Conservation (phyloP, 2,329 filamentous ascomycete genomes). For the Alternaria rosae region DNA sequence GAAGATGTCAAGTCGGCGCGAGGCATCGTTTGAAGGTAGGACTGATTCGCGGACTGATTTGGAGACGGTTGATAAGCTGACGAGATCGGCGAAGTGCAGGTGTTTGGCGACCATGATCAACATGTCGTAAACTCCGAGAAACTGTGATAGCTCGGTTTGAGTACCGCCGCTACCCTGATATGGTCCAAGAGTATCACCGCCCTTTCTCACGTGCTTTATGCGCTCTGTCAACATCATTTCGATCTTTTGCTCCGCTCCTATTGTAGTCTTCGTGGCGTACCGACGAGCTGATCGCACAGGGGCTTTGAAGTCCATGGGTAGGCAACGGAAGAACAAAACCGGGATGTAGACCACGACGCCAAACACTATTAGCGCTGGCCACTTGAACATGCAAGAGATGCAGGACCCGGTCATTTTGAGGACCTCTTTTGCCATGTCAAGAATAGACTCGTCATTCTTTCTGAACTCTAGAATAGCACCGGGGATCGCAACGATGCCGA, state of each 20-base stretch:
- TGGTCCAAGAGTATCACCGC: not conserved
- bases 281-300: conserved; percentile 25
- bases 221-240: conserved; percentile 19
- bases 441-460: not conserved
- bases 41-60: conserved; percentile 34
- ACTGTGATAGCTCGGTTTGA: conserved; percentile 27
- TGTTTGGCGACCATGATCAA: conserved; percentile 33
- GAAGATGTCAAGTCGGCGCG: conserved; percentile 24
- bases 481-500: conserved; percentile 17
- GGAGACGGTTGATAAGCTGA: conserved; percentile 33
- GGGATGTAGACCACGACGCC: conserved; percentile 15
- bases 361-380: not conserved
- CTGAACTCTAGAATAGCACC: not conserved
- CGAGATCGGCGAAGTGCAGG: conserved; percentile 38
- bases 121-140: conserved; percentile 42
- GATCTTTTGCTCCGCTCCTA: conserved; percentile 18
- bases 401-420: not conserved
- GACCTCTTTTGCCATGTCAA: not conserved
- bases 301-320: conserved; percentile 26
- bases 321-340: conserved; percentile 22
- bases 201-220: conserved; percentile 3
- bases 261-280: conserved; percentile 22
- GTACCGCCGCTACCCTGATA: conserved; percentile 8
- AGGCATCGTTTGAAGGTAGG: conserved; percentile 27
- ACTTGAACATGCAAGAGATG: conserved; percentile 2